These are phyloP conservation scores for Aureobasidium sp. DNA, from an alignment of 2,329 filamentous ascomycete species.

Conservation along the genomic window DNA sequence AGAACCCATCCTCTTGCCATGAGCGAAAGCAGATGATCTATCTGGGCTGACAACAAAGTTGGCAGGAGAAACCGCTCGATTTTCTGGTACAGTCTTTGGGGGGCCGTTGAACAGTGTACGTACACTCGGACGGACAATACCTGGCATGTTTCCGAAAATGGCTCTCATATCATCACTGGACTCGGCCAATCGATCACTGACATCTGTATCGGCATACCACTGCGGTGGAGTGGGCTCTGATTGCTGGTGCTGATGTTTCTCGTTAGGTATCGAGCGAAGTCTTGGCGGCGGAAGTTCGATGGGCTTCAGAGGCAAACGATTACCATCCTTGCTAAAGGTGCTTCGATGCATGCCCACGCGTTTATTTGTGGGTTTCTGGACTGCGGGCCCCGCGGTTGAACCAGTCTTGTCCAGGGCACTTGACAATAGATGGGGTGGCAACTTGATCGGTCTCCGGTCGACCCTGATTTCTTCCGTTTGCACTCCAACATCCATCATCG, in stretches of 20 bases:
- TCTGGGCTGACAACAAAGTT: slow-evolving; percentile 7
- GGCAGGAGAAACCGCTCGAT: slow-evolving; percentile 28
- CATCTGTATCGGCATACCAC: slow-evolving; percentile 21
- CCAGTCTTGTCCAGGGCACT: not conserved
- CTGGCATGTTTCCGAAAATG: slow-evolving; percentile 21
- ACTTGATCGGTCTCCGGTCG: slow-evolving; percentile 64
- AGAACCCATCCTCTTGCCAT: not conserved
- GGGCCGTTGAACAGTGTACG: slow-evolving; percentile 18
- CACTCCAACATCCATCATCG: slow-evolving; percentile 50
- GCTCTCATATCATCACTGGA: slow-evolving; percentile 20
- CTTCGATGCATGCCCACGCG: not conserved
- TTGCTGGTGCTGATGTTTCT: not conserved
- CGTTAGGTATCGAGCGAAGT: not conserved
- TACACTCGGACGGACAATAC: slow-evolving; percentile 9
- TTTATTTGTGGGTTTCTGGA: not conserved
- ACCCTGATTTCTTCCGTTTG: slow-evolving; percentile 91
- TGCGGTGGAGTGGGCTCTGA: not conserved
- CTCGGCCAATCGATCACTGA: slow-evolving; percentile 21
- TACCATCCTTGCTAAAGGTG: slow-evolving; percentile 12
- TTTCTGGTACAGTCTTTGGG: slow-evolving; percentile 28
- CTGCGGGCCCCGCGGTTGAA: not conserved
- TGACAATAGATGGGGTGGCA: slow-evolving; percentile 68
- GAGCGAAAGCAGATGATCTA: not conserved
- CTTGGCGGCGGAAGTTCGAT: slow-evolving; percentile 1
- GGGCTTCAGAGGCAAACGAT: slow-evolving; percentile 4